Percentiles rank a stretch among this genome's conserved stretches.
These are phyloP conservation scores for Xylaria sp. DNA, from an alignment of 2,329 filamentous ascomycete genomes.

Conservation along the genomic window DNA sequence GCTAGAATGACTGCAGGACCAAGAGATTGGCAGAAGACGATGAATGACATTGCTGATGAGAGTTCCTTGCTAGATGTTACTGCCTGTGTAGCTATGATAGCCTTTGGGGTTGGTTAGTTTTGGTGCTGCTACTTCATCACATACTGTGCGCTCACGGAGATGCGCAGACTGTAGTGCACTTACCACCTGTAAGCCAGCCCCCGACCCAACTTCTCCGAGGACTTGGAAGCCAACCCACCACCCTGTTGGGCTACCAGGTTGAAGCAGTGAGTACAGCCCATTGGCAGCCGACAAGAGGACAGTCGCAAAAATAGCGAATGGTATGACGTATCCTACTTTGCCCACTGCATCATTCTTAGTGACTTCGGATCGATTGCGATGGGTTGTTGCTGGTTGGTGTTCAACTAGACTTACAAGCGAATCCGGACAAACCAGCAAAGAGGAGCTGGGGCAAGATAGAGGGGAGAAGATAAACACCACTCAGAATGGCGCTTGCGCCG, in stretches of 20 bases:
- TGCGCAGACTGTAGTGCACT: constrained; percentile 22
- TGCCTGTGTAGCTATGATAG: background rate
- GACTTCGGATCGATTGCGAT: too few relatives aligned
- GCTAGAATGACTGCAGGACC: constrained; percentile 26
- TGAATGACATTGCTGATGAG: constrained; percentile 27
- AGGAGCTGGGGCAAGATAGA: background rate
- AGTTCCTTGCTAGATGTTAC: background rate
- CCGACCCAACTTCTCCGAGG: constrained; percentile 12
- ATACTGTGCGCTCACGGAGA: too few relatives aligned
- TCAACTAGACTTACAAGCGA: background rate
- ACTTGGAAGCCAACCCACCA: constrained; percentile 31
- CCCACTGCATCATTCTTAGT: background rate
- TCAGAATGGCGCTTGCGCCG: background rate
- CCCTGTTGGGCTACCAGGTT: constrained; percentile 10
- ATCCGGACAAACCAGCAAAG: background rate
- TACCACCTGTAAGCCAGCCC: background rate
- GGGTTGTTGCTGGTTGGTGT: background rate
- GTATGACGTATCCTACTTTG: background rate
- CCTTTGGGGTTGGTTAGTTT: background rate
- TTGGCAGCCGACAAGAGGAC: background rate
- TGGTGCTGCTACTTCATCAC: constrained; percentile 5
- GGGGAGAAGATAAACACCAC: background rate
- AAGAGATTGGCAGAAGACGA: constrained; percentile 35
- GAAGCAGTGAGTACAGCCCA: background rate
- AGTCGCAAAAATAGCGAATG: background rate